Percentiles rank a stretch among this genome's conserved stretches.
Conservation (phyloP, 257 asterid genomes). For the Scutellaria baicalensis region DNA sequence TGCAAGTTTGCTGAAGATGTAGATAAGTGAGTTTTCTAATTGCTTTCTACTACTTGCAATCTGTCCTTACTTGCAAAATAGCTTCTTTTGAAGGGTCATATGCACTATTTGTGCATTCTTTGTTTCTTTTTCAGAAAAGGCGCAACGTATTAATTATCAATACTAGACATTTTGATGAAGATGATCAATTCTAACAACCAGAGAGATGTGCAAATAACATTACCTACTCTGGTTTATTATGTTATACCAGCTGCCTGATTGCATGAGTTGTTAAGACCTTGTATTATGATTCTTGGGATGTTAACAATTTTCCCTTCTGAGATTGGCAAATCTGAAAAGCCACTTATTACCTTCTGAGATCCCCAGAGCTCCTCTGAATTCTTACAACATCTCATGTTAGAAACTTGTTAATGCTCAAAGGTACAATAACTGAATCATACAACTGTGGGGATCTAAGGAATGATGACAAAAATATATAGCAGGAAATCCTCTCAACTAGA, state of each 20-base stretch:
- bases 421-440: neutral
- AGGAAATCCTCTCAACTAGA: neutral
- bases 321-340: too few relatives aligned
- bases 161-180: neutral
- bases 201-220: neutral
- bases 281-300: neutral
- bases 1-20: conserved; percentile 9
- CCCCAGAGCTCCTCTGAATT: neutral
- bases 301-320: neutral
- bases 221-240: neutral
- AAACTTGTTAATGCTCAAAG: neutral
- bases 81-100: conserved; percentile 7
- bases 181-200: neutral
- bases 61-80: conserved; percentile 12
- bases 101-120: neutral
- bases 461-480: neutral
- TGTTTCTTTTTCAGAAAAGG: conserved; percentile 1
- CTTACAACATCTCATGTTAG: neutral
- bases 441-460: neutral
- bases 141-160: neutral
- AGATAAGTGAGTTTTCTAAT: conserved; percentile 5
- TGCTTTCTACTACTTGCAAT: neutral
- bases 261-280: neutral
- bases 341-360: too few relatives aligned
- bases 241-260: neutral